A percentile compares a stretch with the other conserved stretches of the same genome.
phyloP scores from a whole-genome alignment of 1,284 basidiomycete genomes.

The Pterulicium gracile region DNA sequence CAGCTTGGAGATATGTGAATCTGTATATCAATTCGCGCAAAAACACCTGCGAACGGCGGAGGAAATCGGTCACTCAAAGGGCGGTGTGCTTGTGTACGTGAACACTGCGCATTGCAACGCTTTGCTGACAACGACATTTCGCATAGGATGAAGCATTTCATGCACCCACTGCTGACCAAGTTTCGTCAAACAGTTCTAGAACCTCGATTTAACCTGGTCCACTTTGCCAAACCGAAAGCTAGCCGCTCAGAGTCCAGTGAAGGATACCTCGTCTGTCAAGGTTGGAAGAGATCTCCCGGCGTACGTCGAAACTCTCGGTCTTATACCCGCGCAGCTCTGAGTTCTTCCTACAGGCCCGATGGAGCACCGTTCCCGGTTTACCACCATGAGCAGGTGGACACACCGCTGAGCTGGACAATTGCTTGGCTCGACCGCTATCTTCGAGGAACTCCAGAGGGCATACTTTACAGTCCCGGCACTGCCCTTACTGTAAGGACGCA shows the following conservation, averaged over 20 bases:
- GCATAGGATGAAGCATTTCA: slow-evolving; percentile 63
- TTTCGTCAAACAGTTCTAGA: slow-evolving; percentile 43
- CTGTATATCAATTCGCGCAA: slow-evolving; percentile 51
- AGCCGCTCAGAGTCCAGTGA: slow-evolving; percentile 65
- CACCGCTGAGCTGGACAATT: no score
- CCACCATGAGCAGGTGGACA: background rate
- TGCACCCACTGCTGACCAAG: slow-evolving; percentile 43
- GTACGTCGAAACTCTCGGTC: background rate
- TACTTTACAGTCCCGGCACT: no score
- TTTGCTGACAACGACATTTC: no score
- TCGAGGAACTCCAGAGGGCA: no score
- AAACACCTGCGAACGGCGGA: slow-evolving; percentile 38
- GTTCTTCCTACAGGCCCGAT: slow-evolving; percentile 1
- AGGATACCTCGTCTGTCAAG: slow-evolving; percentile 64
- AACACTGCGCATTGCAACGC: background rate
- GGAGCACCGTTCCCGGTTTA: background rate
- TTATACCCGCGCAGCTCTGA: background rate
- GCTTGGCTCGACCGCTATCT: no score
- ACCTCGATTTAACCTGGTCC: slow-evolving; percentile 48
- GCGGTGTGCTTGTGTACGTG: slow-evolving; percentile 59
- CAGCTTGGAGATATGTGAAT: slow-evolving; percentile 51
- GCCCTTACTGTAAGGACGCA: no score
- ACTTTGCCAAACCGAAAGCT: slow-evolving; percentile 53
- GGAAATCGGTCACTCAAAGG: slow-evolving; percentile 29
- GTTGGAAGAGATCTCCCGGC: slow-evolving; percentile 28